Evolutionary conservation across 2,329 filamentous ascomycete species (phyloP).

Genomic region (Annulohypoxylon truncatum): DNA sequence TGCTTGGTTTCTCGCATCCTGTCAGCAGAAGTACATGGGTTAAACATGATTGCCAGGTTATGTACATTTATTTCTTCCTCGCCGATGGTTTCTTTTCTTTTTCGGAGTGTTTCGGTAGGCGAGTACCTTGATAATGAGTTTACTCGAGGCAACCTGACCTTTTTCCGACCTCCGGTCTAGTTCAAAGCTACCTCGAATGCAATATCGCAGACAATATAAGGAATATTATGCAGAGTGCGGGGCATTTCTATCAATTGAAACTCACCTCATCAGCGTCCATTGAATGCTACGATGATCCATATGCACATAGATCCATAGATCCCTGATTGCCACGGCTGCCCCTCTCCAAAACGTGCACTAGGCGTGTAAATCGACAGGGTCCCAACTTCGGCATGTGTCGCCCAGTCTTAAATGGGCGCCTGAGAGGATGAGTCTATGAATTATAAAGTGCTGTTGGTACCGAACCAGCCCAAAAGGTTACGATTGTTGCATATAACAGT

Average conservation of each 20-base stretch:
- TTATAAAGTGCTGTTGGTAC: conserved; percentile 8
- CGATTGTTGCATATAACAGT: conserved; percentile 5
- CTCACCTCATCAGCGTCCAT: conserved; percentile 11
- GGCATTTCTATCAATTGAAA: conserved; percentile 28
- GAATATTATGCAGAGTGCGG: conserved; percentile 2
- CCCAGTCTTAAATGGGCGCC: not conserved
- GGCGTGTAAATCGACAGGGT: conserved; percentile 22
- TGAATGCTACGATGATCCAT: conserved; percentile 17
- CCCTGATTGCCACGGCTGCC: conserved; percentile 33
- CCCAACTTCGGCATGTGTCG: conserved; percentile 34
- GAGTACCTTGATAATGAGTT: not conserved
- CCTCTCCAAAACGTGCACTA: conserved; percentile 37
- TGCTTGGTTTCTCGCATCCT: conserved; percentile 19
- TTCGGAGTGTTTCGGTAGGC: conserved; percentile 1
- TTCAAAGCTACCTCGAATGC: conserved; percentile 11
- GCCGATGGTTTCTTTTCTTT: not conserved
- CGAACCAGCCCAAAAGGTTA: conserved; percentile 11
- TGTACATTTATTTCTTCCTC: conserved; percentile 6
- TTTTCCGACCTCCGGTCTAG: conserved; percentile 25
- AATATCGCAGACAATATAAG: not conserved
- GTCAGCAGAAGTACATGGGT: conserved; percentile 27
- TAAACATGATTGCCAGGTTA: conserved; percentile 11
- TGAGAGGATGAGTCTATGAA: not conserved
- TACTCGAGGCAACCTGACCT: conserved; percentile 8
- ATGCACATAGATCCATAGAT: conserved; percentile 18